phyloP scores from a whole-genome alignment of 768 basidiomycete genomes.

The Crepidotus variabilis region DNA sequence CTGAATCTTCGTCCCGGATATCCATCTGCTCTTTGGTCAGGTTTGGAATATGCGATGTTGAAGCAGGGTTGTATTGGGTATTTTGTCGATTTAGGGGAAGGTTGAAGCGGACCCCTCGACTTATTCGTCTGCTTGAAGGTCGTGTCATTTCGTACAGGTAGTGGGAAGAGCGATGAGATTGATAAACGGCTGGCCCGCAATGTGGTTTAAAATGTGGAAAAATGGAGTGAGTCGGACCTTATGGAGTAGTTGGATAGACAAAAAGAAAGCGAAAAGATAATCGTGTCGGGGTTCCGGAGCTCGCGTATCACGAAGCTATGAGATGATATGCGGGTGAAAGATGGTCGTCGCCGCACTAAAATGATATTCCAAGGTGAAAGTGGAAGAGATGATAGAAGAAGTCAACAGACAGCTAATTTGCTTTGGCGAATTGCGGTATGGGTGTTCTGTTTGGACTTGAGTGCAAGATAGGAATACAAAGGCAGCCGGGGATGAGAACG shows the following conservation, averaged over 20 bases:
- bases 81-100: constrained; percentile 7
- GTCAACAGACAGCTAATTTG: too few relatives aligned
- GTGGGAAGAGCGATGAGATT: background rate
- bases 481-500: background rate
- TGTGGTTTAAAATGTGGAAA: background rate
- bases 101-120: constrained; percentile 3
- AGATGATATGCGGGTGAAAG: background rate
- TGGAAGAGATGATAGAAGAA: background rate
- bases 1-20: background rate
- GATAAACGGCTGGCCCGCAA: background rate
- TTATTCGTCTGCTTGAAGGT: background rate
- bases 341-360: background rate
- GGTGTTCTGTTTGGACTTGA: background rate
- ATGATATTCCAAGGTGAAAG: background rate
- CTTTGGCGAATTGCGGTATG: background rate
- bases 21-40: constrained; percentile 5
- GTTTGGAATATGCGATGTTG: constrained; percentile 5
- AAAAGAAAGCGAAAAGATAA: background rate
- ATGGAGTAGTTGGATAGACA: background rate
- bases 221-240: background rate
- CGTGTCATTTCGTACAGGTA: constrained; percentile 1
- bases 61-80: constrained; percentile 4
- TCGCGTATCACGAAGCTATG: background rate
- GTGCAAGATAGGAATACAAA: background rate
- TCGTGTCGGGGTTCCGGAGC: background rate